Evolutionary conservation across 2,329 filamentous ascomycete genomes (phyloP).

Genomic region (Plenodomus biglobosus): DNA sequence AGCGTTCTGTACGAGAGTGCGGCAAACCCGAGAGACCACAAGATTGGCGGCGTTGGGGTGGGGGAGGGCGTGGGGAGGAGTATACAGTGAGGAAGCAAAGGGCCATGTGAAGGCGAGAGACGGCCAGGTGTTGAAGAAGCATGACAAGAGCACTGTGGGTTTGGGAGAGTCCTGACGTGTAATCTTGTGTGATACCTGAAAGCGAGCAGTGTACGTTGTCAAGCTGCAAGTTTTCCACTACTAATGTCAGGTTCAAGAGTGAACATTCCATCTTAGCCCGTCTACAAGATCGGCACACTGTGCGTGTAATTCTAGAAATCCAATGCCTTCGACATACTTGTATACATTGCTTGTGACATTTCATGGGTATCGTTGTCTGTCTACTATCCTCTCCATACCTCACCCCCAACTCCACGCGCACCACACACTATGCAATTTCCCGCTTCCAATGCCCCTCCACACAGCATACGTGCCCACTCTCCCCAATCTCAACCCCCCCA

Average conservation of each 20-base stretch:
- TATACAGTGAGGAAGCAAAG: slow-evolving; percentile 28
- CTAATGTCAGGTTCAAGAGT: neutral
- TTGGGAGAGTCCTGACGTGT: too few species aligned
- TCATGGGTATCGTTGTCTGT: slow-evolving; percentile 20
- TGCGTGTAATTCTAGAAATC: neutral
- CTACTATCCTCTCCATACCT: neutral
- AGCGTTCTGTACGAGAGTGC: slow-evolving; percentile 93
- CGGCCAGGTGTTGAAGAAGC: neutral
- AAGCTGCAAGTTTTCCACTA: too few species aligned
- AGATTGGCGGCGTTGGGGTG: slow-evolving; percentile 46
- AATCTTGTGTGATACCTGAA: too few species aligned
- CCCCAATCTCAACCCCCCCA: too few species aligned
- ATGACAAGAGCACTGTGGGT: too few species aligned
- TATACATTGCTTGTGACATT: slow-evolving; percentile 11
- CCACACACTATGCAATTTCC: neutral
- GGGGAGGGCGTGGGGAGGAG: slow-evolving; percentile 41
- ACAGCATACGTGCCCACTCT: too few species aligned
- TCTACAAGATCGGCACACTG: slow-evolving; percentile 21
- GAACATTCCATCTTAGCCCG: slow-evolving; percentile 2
- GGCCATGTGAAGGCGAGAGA: neutral
- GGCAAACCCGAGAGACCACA: slow-evolving; percentile 87
- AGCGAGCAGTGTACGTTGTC: too few species aligned
- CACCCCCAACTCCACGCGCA: neutral
- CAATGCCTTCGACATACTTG: slow-evolving; percentile 21
- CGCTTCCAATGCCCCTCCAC: too few species aligned